Base-by-base conservation (phyloP, 2,329 filamentous ascomycete genomes). In the Apiospora pterosperma region DNA sequence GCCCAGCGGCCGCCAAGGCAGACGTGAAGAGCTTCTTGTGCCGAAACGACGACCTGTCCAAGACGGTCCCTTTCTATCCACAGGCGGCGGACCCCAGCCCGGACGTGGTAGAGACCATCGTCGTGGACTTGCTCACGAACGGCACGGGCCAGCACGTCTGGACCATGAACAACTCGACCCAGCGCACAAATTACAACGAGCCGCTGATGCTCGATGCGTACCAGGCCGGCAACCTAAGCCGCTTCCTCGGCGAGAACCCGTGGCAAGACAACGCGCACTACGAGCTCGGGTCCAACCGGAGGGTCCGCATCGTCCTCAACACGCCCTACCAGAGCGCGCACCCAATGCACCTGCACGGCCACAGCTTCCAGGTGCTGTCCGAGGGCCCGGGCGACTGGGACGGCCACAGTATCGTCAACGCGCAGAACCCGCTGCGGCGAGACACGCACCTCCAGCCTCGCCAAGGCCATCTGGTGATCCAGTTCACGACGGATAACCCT, bases 321-420 rank as follows among this genome's bases (percentile, higher is more conserved):
- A 76, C 72, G 34, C 66, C 68, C 10, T 65, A 73, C 16, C 64
- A 66, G 23, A 65, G 70, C 73, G 62, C 71, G 5, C 74, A 76
- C 64, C 79, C 78, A 0, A 78, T 81, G 65, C 79, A 81, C 69
- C 71, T 80, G n/a, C 79, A 81, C 73, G 79, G 79, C 25, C 76
- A 78, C 67, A 77, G 81, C 67, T 80, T 80, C 64, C 77, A 67
- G 64, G 65, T 81, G 8, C 72, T 81, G 5, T 76, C 72, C 21
- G 68, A 71, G 34, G 71, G 67, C 52, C 69, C 38, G 69, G 76
- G 71, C 64, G 63, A 63, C 14, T 78, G 75, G 61, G 63, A 69
- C 16, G 70, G 70, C 61, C 64, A 70, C 48, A 76, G 69, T 60
- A 70, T 42, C n/a, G 39, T 42, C 12, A 12, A n/a, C 39, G 39